These are phyloP conservation scores for Phytophthora multivora DNA, from an alignment of 352 stramenopile genomes.

Conservation along the genomic window DNA sequence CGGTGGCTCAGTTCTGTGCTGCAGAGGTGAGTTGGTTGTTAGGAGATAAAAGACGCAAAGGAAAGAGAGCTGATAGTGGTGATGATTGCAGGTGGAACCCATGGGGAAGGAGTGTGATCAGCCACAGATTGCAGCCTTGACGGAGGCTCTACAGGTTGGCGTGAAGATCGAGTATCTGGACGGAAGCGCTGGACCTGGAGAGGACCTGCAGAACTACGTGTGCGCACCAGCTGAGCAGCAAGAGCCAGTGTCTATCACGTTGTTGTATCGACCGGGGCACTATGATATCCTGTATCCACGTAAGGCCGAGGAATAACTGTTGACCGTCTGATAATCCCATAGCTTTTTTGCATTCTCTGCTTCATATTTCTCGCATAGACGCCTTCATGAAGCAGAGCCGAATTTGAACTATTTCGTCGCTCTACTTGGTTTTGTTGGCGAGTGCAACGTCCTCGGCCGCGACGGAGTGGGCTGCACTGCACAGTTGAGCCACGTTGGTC, in stretches of 20 bases:
- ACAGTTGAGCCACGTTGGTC: conserved; percentile 92
- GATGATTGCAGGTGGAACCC: conserved; percentile 80
- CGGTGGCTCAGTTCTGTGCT: conserved; percentile 86
- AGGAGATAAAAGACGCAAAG: neutral
- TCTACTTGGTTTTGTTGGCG: conserved; percentile 66
- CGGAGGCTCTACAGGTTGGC: conserved; percentile 86
- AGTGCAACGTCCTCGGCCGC: conserved; percentile 63
- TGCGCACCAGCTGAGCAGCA: conserved; percentile 40
- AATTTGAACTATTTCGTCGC: conserved; percentile 1
- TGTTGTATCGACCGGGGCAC: conserved; percentile 95
- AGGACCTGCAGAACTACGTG: conserved; percentile 70
- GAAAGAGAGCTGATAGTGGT: neutral
- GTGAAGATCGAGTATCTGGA: conserved; percentile 95
- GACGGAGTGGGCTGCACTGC: conserved; percentile 80
- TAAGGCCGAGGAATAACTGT: neutral
- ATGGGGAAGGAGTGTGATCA: conserved; percentile 95
- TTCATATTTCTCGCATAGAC: conserved; percentile 14
- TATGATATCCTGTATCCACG: conserved; percentile 95
- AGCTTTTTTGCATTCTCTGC: conserved; percentile 16
- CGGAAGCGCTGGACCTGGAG: conserved; percentile 57
- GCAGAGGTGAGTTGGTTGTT: conserved; percentile 44
- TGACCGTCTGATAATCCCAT: conserved; percentile 9
- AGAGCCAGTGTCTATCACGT: conserved; percentile 52
- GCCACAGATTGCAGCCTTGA: conserved; percentile 92
- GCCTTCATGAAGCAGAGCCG: neutral